These are phyloP conservation scores for Erigeron canadensis DNA, from an alignment of 129 eudicot species.

Conservation along the genomic window DNA sequence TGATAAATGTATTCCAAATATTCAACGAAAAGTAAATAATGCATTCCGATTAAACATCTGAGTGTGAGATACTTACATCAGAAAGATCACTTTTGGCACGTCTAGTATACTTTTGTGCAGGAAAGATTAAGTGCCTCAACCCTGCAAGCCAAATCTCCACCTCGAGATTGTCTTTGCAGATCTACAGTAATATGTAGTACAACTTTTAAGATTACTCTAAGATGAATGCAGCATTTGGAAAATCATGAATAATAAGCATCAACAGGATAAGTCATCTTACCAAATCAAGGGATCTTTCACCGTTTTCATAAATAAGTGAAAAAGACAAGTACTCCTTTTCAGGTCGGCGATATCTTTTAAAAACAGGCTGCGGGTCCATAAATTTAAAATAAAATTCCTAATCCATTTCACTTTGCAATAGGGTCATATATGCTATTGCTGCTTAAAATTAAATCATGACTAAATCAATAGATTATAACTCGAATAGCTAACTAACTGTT, in stretches of 20 bases:
- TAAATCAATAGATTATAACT: constrained; percentile 15
- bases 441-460: constrained; percentile 10
- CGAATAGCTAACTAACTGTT: constrained; percentile 65
- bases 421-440: constrained; percentile 4
- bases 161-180: constrained; percentile 71
- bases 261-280: constrained; percentile 37
- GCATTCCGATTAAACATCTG: neutral
- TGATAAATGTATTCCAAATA: neutral
- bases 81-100: constrained; percentile 58
- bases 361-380: constrained; percentile 55
- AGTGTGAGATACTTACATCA: constrained; percentile 45
- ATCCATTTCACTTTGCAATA: neutral
- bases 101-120: constrained; percentile 41
- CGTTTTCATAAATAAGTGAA: constrained; percentile 71
- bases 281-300: constrained; percentile 82
- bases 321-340: constrained; percentile 87
- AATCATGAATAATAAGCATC: neutral
- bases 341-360: constrained; percentile 68
- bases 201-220: constrained; percentile 2
- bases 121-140: constrained; percentile 53
- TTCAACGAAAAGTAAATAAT: neutral
- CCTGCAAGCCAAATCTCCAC: constrained; percentile 79
- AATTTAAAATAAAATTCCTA: neutral
- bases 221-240: constrained; percentile 4
- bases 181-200: constrained; percentile 39